Base-by-base conservation (phyloP, 331 rosid species). In the Ulmus americana region DNA sequence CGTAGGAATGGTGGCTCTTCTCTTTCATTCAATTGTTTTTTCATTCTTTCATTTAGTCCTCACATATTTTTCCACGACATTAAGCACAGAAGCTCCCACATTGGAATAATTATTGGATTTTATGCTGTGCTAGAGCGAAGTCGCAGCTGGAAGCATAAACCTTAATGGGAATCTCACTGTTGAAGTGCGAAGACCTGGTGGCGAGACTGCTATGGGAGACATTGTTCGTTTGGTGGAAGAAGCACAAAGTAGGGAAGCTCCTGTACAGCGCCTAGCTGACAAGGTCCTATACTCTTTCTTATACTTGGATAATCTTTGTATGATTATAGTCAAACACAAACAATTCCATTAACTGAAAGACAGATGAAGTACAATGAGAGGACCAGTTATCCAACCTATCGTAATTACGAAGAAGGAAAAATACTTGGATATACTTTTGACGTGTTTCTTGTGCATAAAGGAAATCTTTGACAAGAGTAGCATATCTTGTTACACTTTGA, bases 231-330 rank as follows among this genome's bases (percentile, higher is more conserved):
- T 92, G 72, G 95, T 92, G 45, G 96, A 92, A 80, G 96, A 92
- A 77, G 96, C 98, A 65, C 98, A 92, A 69, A 83, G 83, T 77
- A 82, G 80, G 87, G 96, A 89, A 77, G 95, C 98, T 82, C 98
- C 98, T 48, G 88, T 92, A 45, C 96, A 92, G 75, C 94, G 89
- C 69, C 74, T 92, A 84, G 98, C 96, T 45, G 98, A 92, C 80
- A 89, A 89, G 98, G 98, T 92, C 70, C 72, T 71, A 69, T 38
- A 44, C 44, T 73, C 44, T 50, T 52, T 44, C 58, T 55, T 56
- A 11, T 39, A 45, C 18, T 39, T 39, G 38, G 55, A 53, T 10
- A 7, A 28, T 28, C 35, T 28, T 28, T 28, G 35, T 28, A 28
- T 3, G 3, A 28, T 28, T 28, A 28, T 28, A 28, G 35, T 28